These are phyloP conservation scores for Lactifluus piperatus DNA, from an alignment of 768 basidiomycete genomes.

Conservation along the genomic window DNA sequence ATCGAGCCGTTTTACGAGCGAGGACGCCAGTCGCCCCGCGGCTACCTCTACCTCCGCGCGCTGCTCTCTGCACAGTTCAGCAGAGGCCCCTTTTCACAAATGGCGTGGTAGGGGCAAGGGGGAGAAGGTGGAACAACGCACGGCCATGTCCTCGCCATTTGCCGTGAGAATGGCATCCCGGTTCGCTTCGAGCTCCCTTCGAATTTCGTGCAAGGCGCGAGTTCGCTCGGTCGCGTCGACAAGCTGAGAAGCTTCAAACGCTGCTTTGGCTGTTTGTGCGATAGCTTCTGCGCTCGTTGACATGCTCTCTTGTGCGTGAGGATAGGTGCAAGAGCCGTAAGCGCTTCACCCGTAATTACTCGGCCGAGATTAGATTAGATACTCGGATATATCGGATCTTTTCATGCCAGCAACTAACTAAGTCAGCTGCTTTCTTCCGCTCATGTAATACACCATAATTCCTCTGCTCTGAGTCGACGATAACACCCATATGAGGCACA, in stretches of 20 bases:
- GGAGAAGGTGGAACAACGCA: constrained; percentile 32
- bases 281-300: constrained; percentile 40
- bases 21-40: constrained; percentile 73
- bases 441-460: no score
- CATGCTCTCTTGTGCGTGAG: neutral
- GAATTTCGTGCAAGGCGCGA: constrained; percentile 62
- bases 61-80: constrained; percentile 46
- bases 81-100: neutral
- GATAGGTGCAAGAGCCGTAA: neutral
- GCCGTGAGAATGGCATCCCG: constrained; percentile 69
- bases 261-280: constrained; percentile 69
- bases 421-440: no score
- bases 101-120: no score
- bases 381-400: neutral
- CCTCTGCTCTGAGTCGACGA: no score
- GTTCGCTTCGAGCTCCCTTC: constrained; percentile 50
- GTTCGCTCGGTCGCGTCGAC: constrained; percentile 59
- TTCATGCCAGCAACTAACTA: no score
- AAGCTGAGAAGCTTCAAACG: constrained; percentile 85
- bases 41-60: constrained; percentile 52
- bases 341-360: neutral
- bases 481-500: no score
- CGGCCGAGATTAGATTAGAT: constrained; percentile 3
- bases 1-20: constrained; percentile 83
- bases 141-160: constrained; percentile 65